Conservation (phyloP, 176 grass and related monocot genomes). For the Rhynchospora tenuis region DNA sequence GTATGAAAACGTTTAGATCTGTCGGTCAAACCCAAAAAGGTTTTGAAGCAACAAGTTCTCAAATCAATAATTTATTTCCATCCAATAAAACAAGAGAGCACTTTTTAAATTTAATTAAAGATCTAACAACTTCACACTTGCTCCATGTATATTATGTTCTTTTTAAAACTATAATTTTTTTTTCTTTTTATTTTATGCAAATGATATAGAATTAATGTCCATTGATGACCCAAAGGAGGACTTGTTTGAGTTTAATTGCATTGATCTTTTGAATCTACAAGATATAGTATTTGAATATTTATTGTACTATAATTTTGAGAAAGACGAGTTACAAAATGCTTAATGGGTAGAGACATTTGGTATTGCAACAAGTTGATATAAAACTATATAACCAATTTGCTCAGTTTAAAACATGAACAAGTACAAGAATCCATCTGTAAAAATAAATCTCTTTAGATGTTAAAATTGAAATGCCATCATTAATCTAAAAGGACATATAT, state of each 20-base stretch:
- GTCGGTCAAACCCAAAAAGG: background rate
- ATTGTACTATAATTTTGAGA: background rate
- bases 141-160: too few relatives aligned
- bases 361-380: background rate
- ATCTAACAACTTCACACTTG: too few relatives aligned
- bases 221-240: background rate
- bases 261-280: background rate
- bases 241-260: background rate
- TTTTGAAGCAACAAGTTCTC: background rate
- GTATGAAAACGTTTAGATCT: background rate
- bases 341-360: background rate
- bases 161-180: too few relatives aligned
- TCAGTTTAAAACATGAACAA: background rate
- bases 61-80: too few relatives aligned
- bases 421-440: background rate
- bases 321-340: constrained; percentile 2
- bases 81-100: too few relatives aligned
- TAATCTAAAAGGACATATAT: background rate
- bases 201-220: background rate
- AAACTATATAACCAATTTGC: background rate
- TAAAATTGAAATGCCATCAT: background rate
- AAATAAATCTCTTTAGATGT: background rate
- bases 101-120: too few relatives aligned
- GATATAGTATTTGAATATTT: background rate
- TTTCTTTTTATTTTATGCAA: background rate